Evolutionary conservation across 805 yeast species (phyloP).

Genomic region (Debaryomyces tyrocola): DNA sequence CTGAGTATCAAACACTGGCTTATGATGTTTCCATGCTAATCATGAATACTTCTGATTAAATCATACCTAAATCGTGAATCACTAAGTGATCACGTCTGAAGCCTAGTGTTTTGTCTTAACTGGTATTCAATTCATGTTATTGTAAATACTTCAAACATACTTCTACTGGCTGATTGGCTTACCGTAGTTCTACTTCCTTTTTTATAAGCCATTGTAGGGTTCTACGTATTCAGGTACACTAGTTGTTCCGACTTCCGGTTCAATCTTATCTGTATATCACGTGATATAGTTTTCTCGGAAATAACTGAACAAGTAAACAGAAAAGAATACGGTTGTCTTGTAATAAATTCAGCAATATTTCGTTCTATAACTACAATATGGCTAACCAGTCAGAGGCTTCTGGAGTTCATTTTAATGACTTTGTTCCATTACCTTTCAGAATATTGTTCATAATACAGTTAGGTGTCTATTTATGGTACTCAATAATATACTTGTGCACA

Average conservation of each 20-base stretch:
- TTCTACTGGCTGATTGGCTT: no score
- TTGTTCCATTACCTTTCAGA: conserved; percentile 43
- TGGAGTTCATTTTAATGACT: conserved; percentile 21
- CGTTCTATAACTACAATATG: neutral
- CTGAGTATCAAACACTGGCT: conserved; percentile 23
- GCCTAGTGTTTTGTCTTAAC: conserved; percentile 13
- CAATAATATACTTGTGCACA: conserved; percentile 41
- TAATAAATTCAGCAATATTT: no score
- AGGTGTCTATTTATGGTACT: conserved; percentile 56
- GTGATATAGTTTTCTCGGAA: no score
- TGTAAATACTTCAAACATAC: no score
- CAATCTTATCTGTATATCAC: no score
- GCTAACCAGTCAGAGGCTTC: conserved; percentile 1
- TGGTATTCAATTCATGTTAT: no score
- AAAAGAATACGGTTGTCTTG: no score
- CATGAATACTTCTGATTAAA: conserved; percentile 53
- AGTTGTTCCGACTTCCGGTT: no score
- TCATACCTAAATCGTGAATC: conserved; percentile 28
- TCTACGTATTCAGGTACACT: no score
- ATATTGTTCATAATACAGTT: conserved; percentile 48
- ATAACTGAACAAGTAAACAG: no score
- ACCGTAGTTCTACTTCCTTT: no score
- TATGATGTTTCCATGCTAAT: conserved; percentile 63
- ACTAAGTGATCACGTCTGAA: conserved; percentile 33
- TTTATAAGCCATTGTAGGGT: no score